Percentiles rank a stretch among this genome's conserved stretches.
Conservation (phyloP, 371 early-diverging fungal species). For the Mucor velutinosus region DNA sequence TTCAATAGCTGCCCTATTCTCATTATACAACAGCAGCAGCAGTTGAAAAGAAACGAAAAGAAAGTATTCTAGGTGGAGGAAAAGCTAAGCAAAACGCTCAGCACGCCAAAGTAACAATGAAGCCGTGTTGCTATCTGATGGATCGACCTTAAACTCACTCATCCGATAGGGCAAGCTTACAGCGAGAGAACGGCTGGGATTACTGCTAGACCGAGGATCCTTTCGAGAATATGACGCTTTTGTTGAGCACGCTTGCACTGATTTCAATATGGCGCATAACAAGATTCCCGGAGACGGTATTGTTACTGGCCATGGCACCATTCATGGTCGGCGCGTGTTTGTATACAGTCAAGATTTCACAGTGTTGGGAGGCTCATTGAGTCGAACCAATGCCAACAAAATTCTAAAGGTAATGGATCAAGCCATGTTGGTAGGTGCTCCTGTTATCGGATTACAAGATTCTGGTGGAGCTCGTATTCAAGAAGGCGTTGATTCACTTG, state of each 20-base stretch:
- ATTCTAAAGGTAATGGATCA: slow-evolving; percentile 96
- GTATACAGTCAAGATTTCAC: slow-evolving; percentile 97
- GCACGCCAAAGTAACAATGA: slow-evolving; percentile 75
- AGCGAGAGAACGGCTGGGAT: slow-evolving; percentile 89
- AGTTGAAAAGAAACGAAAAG: slow-evolving; percentile 72
- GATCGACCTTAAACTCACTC: neutral
- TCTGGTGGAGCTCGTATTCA: slow-evolving; percentile 98
- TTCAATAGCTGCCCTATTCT: neutral
- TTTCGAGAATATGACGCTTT: slow-evolving; percentile 95
- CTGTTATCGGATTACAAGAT: slow-evolving; percentile 95
- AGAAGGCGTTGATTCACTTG: slow-evolving; percentile 96
- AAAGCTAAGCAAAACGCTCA: slow-evolving; percentile 82
- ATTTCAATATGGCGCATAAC: slow-evolving; percentile 90
- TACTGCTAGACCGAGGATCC: slow-evolving; percentile 84
- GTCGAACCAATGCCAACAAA: slow-evolving; percentile 90
- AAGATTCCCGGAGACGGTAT: slow-evolving; percentile 95
- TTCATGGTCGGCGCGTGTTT: slow-evolving; percentile 91
- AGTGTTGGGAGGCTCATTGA: slow-evolving; percentile 90
- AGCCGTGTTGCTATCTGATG: neutral
- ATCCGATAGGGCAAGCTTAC: slow-evolving; percentile 88
- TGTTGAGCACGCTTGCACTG: slow-evolving; percentile 93
- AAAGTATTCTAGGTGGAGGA: slow-evolving; percentile 85
- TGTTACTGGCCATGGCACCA: slow-evolving; percentile 93
- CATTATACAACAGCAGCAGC: slow-evolving; percentile 11
- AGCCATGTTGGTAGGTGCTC: slow-evolving; percentile 92